These are phyloP conservation scores for Hanseniaspora uvarum DNA, from an alignment of 1,139 yeast species.

Conservation along the genomic window DNA sequence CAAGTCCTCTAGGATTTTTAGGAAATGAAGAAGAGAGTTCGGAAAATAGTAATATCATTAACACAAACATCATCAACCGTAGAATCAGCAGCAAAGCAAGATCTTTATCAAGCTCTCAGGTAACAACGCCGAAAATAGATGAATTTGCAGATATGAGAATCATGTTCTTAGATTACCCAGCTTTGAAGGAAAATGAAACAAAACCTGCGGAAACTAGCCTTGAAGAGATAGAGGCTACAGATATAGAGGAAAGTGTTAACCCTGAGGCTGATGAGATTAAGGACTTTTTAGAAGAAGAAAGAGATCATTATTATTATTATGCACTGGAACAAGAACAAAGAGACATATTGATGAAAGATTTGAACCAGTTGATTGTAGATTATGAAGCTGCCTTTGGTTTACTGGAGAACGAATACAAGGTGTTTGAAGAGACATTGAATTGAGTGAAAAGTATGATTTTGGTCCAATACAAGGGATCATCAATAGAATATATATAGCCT, in stretches of 20 bases:
- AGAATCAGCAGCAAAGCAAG: constrained; percentile 7
- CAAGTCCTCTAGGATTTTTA: constrained; percentile 25
- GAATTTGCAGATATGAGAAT: constrained; percentile 16
- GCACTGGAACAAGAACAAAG: constrained; percentile 16
- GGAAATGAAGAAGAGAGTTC: constrained; percentile 19
- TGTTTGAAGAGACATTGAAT: constrained; percentile 6
- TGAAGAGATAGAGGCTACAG: background rate
- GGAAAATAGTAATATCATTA: background rate
- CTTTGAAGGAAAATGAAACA: constrained; percentile 15
- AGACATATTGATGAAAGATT: constrained; percentile 7
- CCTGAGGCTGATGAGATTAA: background rate
- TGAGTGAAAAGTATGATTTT: background rate
- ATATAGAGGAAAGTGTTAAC: background rate
- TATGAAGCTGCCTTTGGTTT: constrained; percentile 11
- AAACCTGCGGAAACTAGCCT: background rate
- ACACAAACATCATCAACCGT: constrained; percentile 11
- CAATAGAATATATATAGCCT: background rate
- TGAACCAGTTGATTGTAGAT: constrained; percentile 5
- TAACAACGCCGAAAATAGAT: constrained; percentile 9
- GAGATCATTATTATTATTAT: constrained; percentile 17
- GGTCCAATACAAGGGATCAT: background rate
- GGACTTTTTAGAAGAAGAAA: constrained; percentile 16
- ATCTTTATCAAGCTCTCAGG: background rate
- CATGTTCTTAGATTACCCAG: constrained; percentile 14
- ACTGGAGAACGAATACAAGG: constrained; percentile 11